Evolutionary conservation across 75 land plant genomes (phyloP), one percentile per base, ranked within the genome.

Genomic region (Sequoiadendron giganteum): DNA sequence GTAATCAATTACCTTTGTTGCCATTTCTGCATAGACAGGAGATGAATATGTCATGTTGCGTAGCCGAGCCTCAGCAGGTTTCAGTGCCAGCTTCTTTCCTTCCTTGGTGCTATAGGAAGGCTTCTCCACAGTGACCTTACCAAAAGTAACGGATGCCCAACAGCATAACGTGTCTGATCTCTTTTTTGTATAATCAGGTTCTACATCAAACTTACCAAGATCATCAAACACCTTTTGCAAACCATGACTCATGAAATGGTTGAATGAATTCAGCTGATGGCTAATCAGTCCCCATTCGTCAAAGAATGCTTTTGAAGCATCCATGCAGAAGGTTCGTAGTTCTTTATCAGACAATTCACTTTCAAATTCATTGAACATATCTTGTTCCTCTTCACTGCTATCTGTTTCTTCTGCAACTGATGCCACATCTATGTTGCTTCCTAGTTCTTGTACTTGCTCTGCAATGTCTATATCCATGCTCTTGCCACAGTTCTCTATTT

Each of bases 251-350:
- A 94, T 81, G 77, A 96, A 98, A 1, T 94, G 90, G 86, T 98
- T 94, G 90, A 92, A 98, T 13, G 99, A 98, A 42, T 88, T 90
- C 36, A 98, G 91, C 83, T 98, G 99, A 80, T 98, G 97, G 49
- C 91, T 91, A n/a, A 98, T 92, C 11, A 98, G 90, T 14, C 95
- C 95, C 80, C 92, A 88, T 19, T 93, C 89, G 10, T 93, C 85
- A 81, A 97, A 95, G 72, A 96, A 97, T 0, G 93, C 85, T 75
- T 90, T 87, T 11, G 92, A 85, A 30, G 93, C 93, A 61, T 92
- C 91, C 55, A 85, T 92, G 83, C 92, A 93, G 85, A 92, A 91
- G 83, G 86, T 21, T 88, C 85, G 68, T 91, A 90, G 7, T 16
- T 84, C 65, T n/a, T 55, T 84, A 15, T 84, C 85, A 84, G 85